Percentiles rank a stretch among this genome's conserved stretches.
These are phyloP conservation scores for Lipomyces kockii DNA, from an alignment of 805 yeast genomes.

Conservation along the genomic window DNA sequence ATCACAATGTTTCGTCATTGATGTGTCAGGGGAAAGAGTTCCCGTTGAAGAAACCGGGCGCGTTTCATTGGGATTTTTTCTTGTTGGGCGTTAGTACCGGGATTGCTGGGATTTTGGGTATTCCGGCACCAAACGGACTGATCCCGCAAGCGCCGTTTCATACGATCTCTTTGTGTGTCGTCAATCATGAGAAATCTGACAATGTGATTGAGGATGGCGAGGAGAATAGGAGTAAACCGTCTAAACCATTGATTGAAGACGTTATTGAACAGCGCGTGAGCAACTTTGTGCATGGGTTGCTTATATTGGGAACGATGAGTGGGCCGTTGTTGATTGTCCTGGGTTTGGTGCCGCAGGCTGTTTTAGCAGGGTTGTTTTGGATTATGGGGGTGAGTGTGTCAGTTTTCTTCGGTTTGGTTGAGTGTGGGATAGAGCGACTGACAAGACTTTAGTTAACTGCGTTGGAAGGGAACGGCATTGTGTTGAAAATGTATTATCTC, in stretches of 20 bases:
- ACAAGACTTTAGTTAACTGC: constrained; percentile 52
- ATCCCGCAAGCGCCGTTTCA: constrained; percentile 98
- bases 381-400: constrained; percentile 71
- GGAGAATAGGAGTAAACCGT: background rate
- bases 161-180: constrained; percentile 73
- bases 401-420: background rate
- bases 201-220: background rate
- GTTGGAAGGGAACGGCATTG: constrained; percentile 65
- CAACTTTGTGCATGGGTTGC: constrained; percentile 80
- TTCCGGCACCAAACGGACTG: constrained; percentile 95
- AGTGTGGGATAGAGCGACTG: background rate
- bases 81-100: constrained; percentile 87
- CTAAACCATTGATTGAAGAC: constrained; percentile 38
- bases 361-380: constrained; percentile 88
- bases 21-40: constrained; percentile 87
- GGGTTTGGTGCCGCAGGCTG: constrained; percentile 89
- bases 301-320: constrained; percentile 86
- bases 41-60: constrained; percentile 81
- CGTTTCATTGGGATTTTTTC: constrained; percentile 92
- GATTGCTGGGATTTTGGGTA: constrained; percentile 80
- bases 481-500: constrained; percentile 64
- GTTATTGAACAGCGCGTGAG: constrained; percentile 91
- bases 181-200: constrained; percentile 45
- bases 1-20: constrained; percentile 90
- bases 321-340: constrained; percentile 82